Conservation (phyloP, 2,329 filamentous ascomycete species). For the Trichoderma sp. region DNA sequence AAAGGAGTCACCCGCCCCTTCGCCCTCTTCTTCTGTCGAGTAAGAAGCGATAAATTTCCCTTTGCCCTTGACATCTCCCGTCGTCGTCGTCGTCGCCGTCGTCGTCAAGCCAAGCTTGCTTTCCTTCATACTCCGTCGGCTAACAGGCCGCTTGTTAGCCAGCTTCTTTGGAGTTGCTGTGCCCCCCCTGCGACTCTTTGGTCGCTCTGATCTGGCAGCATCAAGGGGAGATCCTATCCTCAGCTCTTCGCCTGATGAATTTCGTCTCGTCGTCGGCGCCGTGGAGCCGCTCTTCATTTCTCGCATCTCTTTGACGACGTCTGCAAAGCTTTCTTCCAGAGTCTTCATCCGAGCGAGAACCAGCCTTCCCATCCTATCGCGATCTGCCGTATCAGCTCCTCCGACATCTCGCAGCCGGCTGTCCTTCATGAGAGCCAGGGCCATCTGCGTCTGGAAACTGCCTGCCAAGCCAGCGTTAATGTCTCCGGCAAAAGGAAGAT, state of each 20-base stretch:
- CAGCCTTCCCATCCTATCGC: constrained; percentile 73
- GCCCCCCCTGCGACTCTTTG: constrained; percentile 34
- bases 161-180: constrained; percentile 35
- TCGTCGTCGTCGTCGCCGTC: constrained; percentile 17
- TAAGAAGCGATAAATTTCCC: constrained; percentile 48
- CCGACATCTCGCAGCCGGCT: constrained; percentile 52
- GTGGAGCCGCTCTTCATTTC: constrained; percentile 55
- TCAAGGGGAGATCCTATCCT: constrained; percentile 37
- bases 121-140: constrained; percentile 48
- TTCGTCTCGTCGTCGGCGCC: constrained; percentile 52
- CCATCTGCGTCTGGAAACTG: constrained; percentile 81
- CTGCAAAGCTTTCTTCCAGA: constrained; percentile 85
- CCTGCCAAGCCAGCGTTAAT: constrained; percentile 66
- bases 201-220: constrained; percentile 38
- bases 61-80: constrained; percentile 47
- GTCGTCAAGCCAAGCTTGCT: constrained; percentile 34
- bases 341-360: constrained; percentile 91
- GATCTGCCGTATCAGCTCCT: constrained; percentile 46
- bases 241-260: constrained; percentile 52
- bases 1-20: constrained; percentile 36
- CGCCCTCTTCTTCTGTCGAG: constrained; percentile 41
- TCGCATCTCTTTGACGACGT: constrained; percentile 81
- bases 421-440: constrained; percentile 64
- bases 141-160: constrained; percentile 39
- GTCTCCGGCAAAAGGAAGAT: constrained; percentile 54